A percentile compares a stretch with the other conserved stretches of the same genome.
Conservation (phyloP, 306 rosid genomes). For the Alnus rubra region DNA sequence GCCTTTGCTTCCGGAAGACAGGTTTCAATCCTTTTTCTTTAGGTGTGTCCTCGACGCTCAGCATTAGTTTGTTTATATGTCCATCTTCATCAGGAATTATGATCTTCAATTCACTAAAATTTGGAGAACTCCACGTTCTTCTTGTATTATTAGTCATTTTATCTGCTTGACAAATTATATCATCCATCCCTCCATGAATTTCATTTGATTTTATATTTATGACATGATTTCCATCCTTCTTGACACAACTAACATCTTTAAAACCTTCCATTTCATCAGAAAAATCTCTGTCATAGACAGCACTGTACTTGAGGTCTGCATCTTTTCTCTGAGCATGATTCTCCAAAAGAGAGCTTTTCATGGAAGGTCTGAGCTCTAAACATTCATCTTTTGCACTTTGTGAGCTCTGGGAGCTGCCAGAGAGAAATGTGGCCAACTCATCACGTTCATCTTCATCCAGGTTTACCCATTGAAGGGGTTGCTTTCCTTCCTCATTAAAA, state of each 20-base stretch:
- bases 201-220: constrained; percentile 54
- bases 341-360: constrained; percentile 36
- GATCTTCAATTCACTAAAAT: constrained; percentile 59
- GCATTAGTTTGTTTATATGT: constrained; percentile 34
- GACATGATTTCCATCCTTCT: constrained; percentile 37
- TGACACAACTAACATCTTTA: constrained; percentile 39
- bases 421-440: constrained; percentile 90
- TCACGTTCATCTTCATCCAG: constrained; percentile 81
- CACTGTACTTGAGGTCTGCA: constrained; percentile 28
- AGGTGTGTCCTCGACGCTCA: constrained; percentile 56
- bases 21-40: constrained; percentile 77
- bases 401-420: constrained; percentile 53
- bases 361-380: constrained; percentile 35
- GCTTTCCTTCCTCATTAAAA: constrained; percentile 64
- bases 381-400: constrained; percentile 42
- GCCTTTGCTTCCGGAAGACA: constrained; percentile 65
- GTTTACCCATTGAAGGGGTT: constrained; percentile 81
- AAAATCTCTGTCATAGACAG: constrained; percentile 35
- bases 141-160: constrained; percentile 61
- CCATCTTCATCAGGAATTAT: constrained; percentile 66
- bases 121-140: constrained; percentile 63
- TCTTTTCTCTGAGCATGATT: constrained; percentile 43
- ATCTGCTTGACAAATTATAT: constrained; percentile 64
- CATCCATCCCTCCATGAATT: constrained; percentile 51
- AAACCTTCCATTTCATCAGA: constrained; percentile 41